Evolutionary conservation across 257 asterid species (phyloP).

Genomic region (Lycium barbarum): DNA sequence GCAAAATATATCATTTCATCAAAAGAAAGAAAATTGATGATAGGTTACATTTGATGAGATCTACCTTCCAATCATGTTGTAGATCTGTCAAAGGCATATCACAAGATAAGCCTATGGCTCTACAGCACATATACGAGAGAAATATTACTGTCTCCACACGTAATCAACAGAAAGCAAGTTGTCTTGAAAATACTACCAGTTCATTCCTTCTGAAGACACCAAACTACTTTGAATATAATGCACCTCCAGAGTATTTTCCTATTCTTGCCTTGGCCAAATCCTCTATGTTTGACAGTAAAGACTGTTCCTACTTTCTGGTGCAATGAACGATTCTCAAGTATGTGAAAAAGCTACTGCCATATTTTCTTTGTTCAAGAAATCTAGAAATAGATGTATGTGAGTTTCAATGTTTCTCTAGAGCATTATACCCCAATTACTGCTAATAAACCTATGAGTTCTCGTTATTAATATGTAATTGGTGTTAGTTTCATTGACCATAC

Average conservation of each 20-base stretch:
- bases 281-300: constrained; percentile 8
- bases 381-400: neutral
- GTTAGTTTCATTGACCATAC: neutral
- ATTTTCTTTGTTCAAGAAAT: neutral
- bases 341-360: neutral
- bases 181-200: neutral
- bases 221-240: neutral
- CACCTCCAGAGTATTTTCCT: neutral
- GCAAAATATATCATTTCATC: neutral
- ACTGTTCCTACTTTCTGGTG: neutral
- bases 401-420: neutral
- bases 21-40: neutral
- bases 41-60: neutral
- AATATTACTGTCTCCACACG: neutral
- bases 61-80: neutral
- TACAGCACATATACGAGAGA: neutral
- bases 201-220: neutral
- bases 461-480: neutral
- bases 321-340: neutral
- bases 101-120: neutral
- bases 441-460: neutral
- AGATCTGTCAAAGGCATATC: neutral
- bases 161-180: neutral
- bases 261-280: neutral
- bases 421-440: neutral